phyloP scores from a whole-genome alignment of 192 early-diverging fungal genomes.

The Glomus cerebriforme region DNA sequence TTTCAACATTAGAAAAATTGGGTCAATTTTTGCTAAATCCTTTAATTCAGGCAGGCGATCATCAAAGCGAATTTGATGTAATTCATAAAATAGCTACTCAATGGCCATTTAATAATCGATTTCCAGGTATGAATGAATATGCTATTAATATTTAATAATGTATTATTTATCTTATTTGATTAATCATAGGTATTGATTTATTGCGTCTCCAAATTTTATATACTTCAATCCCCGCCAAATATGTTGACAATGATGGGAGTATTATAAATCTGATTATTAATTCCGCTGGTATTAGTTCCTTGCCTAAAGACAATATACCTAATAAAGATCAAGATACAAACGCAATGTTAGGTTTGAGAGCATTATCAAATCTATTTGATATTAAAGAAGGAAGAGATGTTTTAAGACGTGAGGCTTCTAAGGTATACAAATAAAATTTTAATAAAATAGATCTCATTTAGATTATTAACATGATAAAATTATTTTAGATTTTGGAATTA shows the following conservation, averaged over 20 bases:
- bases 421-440: constrained; percentile 8
- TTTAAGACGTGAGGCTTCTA: background rate
- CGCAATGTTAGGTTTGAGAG: constrained; percentile 17
- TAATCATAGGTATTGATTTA: constrained; percentile 70
- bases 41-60: constrained; percentile 10
- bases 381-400: constrained; percentile 5
- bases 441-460: background rate
- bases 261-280: constrained; percentile 13
- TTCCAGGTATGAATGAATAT: constrained; percentile 56
- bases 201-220: constrained; percentile 69
- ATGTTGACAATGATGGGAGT: background rate
- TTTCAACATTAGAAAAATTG: constrained; percentile 37
- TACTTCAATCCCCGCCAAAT: constrained; percentile 46
- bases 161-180: constrained; percentile 5
- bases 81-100: constrained; percentile 55
- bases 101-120: constrained; percentile 74
- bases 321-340: constrained; percentile 31
- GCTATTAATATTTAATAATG: background rate
- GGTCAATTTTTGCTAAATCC: constrained; percentile 46
- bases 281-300: background rate
- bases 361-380: constrained; percentile 24
- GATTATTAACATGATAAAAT: background rate
- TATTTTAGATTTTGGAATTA: constrained; percentile 25
- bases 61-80: constrained; percentile 40
- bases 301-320: background rate